Conservation (phyloP, 139 green algal genomes). For the Ostreobium quekettii region DNA sequence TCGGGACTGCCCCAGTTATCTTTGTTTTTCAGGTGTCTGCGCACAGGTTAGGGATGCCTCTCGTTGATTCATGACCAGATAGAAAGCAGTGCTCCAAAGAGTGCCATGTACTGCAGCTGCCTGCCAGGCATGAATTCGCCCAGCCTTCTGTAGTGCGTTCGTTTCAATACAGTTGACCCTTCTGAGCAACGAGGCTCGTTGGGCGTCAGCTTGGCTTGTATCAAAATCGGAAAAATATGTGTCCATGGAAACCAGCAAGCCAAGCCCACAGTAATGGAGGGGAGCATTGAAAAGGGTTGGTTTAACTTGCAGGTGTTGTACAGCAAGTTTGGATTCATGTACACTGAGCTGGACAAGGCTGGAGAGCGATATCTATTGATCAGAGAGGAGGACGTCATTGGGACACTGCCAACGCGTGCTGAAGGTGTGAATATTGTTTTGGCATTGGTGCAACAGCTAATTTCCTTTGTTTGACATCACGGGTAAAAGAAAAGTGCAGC, state of each 20-base stretch:
- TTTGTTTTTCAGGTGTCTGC: no score
- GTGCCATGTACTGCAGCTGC: no score
- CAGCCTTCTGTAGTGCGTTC: background rate
- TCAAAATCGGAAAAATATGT: background rate
- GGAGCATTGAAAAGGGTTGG: background rate
- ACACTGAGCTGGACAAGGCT: conserved; percentile 63
- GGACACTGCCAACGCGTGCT: conserved; percentile 57
- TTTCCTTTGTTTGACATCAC: conserved; percentile 3
- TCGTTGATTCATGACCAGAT: no score
- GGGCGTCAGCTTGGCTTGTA: background rate
- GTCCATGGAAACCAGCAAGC: background rate
- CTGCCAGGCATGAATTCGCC: background rate
- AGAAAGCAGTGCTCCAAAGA: no score
- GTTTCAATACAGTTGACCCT: background rate
- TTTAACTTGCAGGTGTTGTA: conserved; percentile 72
- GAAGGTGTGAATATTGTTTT: conserved; percentile 9
- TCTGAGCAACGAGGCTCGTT: background rate
- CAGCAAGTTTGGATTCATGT: conserved; percentile 92
- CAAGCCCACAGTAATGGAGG: background rate
- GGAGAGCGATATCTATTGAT: conserved; percentile 75
- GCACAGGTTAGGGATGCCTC: no score
- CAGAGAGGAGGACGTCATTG: conserved; percentile 83
- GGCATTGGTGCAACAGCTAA: background rate
- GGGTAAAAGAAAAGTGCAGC: no score
- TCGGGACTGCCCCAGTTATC: no score